Conservation (phyloP, 495 filamentous ascomycete genomes). For the Lasiosphaeria hispida region DNA sequence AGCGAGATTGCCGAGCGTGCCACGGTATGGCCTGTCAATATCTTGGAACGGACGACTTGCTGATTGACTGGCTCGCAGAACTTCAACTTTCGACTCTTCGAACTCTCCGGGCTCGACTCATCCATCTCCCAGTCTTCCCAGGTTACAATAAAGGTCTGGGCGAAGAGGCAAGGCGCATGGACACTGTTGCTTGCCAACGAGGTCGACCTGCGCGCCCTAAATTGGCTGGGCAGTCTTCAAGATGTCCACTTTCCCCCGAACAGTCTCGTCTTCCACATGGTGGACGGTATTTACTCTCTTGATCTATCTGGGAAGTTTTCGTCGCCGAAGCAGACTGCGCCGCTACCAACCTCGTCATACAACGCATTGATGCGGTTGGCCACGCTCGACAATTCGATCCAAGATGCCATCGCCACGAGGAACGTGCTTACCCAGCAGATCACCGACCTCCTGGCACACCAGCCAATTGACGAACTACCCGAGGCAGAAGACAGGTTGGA, state of each 20-base stretch:
- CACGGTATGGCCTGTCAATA: constrained; percentile 48
- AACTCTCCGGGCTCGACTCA: constrained; percentile 67
- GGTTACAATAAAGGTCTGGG: constrained; percentile 75
- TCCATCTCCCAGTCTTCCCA: constrained; percentile 60
- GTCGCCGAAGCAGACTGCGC: constrained; percentile 43
- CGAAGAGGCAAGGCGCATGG: constrained; percentile 60
- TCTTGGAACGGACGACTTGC: neutral
- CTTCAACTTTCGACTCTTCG: constrained; percentile 84
- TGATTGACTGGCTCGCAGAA: constrained; percentile 48
- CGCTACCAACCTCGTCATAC: constrained; percentile 71
- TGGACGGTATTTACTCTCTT: constrained; percentile 83
- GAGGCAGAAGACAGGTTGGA: constrained; percentile 62
- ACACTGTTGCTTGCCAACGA: constrained; percentile 68
- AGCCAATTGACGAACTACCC: constrained; percentile 49
- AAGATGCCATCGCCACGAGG: constrained; percentile 80
- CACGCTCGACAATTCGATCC: constrained; percentile 87
- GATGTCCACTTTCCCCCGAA: constrained; percentile 80
- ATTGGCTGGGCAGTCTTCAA: constrained; percentile 79
- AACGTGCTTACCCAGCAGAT: constrained; percentile 76
- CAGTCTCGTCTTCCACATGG: constrained; percentile 80
- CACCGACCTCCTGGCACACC: constrained; percentile 60
- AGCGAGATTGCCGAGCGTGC: constrained; percentile 77
- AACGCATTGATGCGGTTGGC: constrained; percentile 86
- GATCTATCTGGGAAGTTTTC: constrained; percentile 46
- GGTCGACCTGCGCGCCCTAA: constrained; percentile 66